A percentile compares a stretch with the other conserved stretches of the same genome.
Conservation (phyloP, 1,284 basidiomycete genomes). For the Moniliophthora roreri region DNA sequence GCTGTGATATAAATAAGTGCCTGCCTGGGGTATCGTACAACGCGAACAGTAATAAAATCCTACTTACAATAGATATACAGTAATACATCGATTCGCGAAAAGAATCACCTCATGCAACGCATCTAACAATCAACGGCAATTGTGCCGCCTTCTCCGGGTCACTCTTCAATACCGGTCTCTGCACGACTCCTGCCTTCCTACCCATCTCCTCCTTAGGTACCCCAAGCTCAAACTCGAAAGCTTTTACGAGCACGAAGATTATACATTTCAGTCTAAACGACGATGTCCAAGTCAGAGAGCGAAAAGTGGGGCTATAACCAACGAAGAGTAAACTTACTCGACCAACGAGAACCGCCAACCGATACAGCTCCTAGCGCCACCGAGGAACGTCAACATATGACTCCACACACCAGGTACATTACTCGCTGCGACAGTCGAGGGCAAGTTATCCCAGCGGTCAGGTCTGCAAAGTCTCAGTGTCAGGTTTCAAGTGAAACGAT, state of each 20-base stretch:
- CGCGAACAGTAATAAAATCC: too few species aligned
- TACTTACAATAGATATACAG: too few species aligned
- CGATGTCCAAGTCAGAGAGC: too few species aligned
- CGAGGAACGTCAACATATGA: conserved; percentile 60
- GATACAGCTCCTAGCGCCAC: conserved; percentile 62
- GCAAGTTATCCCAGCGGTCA: conserved; percentile 50
- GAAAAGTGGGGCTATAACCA: too few species aligned
- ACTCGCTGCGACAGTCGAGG: conserved; percentile 37
- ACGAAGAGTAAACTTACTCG: not conserved
- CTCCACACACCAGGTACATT: conserved; percentile 61
- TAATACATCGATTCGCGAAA: too few species aligned
- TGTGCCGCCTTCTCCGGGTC: not conserved
- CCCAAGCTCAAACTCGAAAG: conserved; percentile 1
- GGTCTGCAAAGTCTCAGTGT: too few species aligned
- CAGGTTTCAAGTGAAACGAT: too few species aligned
- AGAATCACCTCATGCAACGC: not conserved
- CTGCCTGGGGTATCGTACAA: too few species aligned
- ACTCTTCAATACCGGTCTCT: not conserved
- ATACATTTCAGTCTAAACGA: not conserved
- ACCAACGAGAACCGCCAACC: conserved; percentile 52
- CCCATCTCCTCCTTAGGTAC: not conserved
- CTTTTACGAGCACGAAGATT: not conserved
- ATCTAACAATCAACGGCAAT: not conserved
- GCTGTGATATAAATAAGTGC: too few species aligned
- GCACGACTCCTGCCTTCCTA: not conserved